A percentile compares a stretch with the other conserved stretches of the same genome.
phyloP scores from a whole-genome alignment of 73 alveolate species.

The Tetrahymena borealis region DNA sequence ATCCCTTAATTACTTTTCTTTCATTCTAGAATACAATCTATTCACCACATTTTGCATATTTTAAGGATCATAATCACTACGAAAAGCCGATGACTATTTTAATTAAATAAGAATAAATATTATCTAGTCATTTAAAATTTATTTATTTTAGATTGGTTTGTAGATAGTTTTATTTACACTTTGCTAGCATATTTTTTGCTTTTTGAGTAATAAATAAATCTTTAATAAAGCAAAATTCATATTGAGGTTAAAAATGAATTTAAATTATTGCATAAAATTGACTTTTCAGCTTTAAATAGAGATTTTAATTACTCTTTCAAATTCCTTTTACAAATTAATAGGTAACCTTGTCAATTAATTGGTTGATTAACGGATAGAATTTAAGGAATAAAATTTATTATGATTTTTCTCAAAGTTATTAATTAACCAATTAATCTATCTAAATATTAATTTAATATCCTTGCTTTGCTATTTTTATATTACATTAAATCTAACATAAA shows the following conservation, averaged over 20 bases:
- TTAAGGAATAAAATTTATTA: background rate
- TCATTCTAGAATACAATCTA: background rate
- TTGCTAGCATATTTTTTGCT: too few relatives aligned
- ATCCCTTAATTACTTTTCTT: background rate
- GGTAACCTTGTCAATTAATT: background rate
- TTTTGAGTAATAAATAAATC: too few relatives aligned
- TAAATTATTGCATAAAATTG: background rate
- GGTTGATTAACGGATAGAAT: background rate
- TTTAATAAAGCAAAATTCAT: too few relatives aligned
- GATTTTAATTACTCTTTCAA: background rate
- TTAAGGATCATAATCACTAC: background rate
- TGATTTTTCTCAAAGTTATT: background rate
- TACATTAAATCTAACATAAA: too few relatives aligned
- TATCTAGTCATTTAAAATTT: too few relatives aligned
- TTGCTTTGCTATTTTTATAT: background rate
- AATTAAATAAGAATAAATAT: too few relatives aligned
- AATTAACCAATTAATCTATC: too few relatives aligned
- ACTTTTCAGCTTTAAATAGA: background rate
- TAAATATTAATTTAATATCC: too few relatives aligned
- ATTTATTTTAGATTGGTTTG: too few relatives aligned
- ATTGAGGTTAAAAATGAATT: background rate
- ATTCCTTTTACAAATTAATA: too few relatives aligned
- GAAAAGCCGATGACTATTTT: background rate
- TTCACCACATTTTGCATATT: background rate
- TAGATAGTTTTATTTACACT: too few relatives aligned